Base-by-base conservation (phyloP, 1,284 basidiomycete species). In the Boletus hoseneyae region DNA sequence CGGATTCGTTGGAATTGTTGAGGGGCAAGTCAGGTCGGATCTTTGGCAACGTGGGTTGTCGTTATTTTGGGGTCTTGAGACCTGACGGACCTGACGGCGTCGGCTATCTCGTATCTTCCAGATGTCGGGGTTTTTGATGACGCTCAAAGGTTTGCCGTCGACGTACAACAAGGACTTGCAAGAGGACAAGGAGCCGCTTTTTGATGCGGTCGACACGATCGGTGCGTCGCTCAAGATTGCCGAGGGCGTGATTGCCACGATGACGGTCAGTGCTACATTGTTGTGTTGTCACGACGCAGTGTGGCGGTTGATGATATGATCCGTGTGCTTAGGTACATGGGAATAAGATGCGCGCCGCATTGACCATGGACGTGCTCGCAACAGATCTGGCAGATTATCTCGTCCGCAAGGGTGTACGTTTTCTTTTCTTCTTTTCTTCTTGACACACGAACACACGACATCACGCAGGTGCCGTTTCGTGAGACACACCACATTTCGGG, bases 141-240 rank as follows among this genome's bases (percentile, higher is more conserved):
- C 93, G 7, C 77, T 97, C 64, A 99, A 99, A 68, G 96, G 97
- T 23, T 77, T 98, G 43, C 96, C 96, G 10, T 97, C 96, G 25
- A 98, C 96, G 9, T 99, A 99, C 75, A 98, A 99, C 78, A 99
- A 99, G 72, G 96, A 99, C 71, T 74, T 99, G 52, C 96, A 99
- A 70, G 97, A 99, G 71, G 94, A 97, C 71, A 98, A 99, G 72
- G 96, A 99, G 68, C 95, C 96, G 0, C 73, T 99, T 48, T 99
- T 98, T 60, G 96, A 99, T 66, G 78, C 88, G 8, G 90, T 96
- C 32, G 93, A 97, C 66, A 97, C 91, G 30, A 73, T 97, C 35
- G 83, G 85, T n/a, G 88, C 92, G 35, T 94, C 87, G 40, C 79
- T 98, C 62, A 84, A 88, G 65, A 98, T 99, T 57, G 85, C 95